Conservation (phyloP, 306 rosid genomes). For the Vicia villosa region DNA sequence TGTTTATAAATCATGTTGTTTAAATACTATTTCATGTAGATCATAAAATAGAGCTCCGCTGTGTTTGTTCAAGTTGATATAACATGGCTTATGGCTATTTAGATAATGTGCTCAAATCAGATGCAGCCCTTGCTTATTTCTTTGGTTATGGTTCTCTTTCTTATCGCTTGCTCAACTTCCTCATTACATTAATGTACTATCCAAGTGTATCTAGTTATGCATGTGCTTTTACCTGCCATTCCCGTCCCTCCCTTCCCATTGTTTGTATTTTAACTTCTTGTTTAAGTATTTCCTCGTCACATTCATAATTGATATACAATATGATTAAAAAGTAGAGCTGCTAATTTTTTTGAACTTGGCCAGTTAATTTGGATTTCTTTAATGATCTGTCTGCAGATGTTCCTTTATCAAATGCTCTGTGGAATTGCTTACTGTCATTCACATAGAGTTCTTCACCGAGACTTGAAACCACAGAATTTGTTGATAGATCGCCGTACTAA, state of each 20-base stretch:
- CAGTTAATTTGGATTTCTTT: constrained; percentile 32
- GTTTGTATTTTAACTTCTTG: constrained; percentile 6
- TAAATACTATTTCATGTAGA: background rate
- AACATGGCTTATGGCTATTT: constrained; percentile 13
- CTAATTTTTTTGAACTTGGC: constrained; percentile 26
- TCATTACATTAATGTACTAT: constrained; percentile 13
- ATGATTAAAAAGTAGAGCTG: constrained; percentile 17
- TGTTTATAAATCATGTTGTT: constrained; percentile 21
- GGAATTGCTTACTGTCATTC: constrained; percentile 99
- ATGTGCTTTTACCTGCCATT: background rate
- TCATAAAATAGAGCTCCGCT: background rate
- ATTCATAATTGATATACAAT: constrained; percentile 6
- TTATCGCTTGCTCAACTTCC: background rate
- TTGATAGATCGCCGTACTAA: constrained; percentile 92
- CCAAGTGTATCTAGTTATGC: background rate
- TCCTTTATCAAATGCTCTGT: constrained; percentile 95
- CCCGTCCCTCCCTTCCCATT: constrained; percentile 14
- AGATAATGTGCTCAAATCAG: constrained; percentile 33
- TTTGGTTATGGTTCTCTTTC: constrained; percentile 1
- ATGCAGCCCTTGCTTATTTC: constrained; percentile 31
- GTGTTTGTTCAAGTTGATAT: background rate
- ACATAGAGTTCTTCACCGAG: constrained; percentile 98
- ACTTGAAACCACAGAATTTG: constrained; percentile 95
- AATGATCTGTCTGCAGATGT: constrained; percentile 69
- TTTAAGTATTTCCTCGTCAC: constrained; percentile 7